Conservation (phyloP, 768 basidiomycete genomes). For the Suillus brevipes region DNA sequence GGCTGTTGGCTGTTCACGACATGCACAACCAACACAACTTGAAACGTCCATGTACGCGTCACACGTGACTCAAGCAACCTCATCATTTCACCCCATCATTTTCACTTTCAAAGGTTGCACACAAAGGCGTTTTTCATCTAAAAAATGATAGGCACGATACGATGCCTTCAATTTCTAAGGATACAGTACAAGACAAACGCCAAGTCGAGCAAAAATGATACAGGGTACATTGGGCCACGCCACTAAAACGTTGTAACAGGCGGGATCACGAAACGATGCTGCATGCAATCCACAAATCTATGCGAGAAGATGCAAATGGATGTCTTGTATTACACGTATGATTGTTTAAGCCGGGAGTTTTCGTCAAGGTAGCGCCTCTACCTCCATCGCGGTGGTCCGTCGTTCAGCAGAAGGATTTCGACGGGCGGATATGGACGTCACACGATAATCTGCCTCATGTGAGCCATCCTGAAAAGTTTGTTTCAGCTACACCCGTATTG, state of each 20-base stretch:
- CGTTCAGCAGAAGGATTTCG: slow-evolving; percentile 16
- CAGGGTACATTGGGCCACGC: slow-evolving; percentile 5
- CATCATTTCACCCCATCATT: background rate
- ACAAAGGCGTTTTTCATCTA: slow-evolving; percentile 1
- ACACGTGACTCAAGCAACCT: slow-evolving; percentile 28
- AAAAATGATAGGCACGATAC: background rate
- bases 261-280: slow-evolving; percentile 4
- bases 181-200: background rate
- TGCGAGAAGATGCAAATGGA: background rate
- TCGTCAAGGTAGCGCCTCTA: background rate
- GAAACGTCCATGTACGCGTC: slow-evolving; percentile 29
- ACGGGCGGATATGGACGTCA: slow-evolving; percentile 11
- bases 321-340: background rate
- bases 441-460: slow-evolving; percentile 17
- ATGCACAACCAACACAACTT: slow-evolving; percentile 14
- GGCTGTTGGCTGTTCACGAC: slow-evolving; percentile 6
- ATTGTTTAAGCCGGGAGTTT: background rate
- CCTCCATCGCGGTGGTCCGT: background rate
- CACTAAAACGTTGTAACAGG: background rate
- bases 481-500: slow-evolving; percentile 16
- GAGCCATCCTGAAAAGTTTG: slow-evolving; percentile 15
- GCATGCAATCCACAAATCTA: slow-evolving; percentile 2
- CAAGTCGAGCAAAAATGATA: background rate
- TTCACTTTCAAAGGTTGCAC: background rate
- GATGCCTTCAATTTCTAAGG: background rate